Percentiles rank a stretch among this genome's conserved stretches.
Conservation (phyloP, 2,329 filamentous ascomycete species). For the Aspergillus pseudoglaucus region DNA sequence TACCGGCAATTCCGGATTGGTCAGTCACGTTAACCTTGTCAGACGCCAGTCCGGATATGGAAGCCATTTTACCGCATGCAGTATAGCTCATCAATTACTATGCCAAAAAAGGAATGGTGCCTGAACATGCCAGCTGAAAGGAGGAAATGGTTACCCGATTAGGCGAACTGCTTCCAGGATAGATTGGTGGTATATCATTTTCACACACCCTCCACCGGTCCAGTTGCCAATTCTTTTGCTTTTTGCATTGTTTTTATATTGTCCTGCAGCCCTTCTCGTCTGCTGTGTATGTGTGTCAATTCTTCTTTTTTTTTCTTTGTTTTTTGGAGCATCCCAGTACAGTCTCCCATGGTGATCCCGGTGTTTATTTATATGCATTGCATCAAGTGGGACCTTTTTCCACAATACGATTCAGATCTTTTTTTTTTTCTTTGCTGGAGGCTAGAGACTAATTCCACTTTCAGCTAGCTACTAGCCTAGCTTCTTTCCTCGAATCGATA, state of each 20-base stretch:
- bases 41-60: neutral
- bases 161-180: neutral
- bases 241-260: neutral
- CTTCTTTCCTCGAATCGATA: neutral
- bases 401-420: neutral
- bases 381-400: conserved; percentile 1
- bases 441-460: neutral
- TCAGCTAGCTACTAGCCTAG: neutral
- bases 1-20: neutral
- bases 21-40: neutral
- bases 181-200: neutral
- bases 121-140: neutral
- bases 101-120: neutral
- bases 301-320: neutral
- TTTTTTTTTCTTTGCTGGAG: neutral
- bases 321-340: neutral
- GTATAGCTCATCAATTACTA: neutral
- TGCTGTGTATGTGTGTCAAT: neutral
- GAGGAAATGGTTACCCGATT: neutral
- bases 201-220: neutral
- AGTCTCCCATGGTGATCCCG: neutral
- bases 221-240: neutral
- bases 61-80: neutral
- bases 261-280: neutral
- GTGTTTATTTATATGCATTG: conserved; percentile 6